phyloP scores from a whole-genome alignment of 2,329 filamentous ascomycete genomes.

The Tolypocladium sp. region DNA sequence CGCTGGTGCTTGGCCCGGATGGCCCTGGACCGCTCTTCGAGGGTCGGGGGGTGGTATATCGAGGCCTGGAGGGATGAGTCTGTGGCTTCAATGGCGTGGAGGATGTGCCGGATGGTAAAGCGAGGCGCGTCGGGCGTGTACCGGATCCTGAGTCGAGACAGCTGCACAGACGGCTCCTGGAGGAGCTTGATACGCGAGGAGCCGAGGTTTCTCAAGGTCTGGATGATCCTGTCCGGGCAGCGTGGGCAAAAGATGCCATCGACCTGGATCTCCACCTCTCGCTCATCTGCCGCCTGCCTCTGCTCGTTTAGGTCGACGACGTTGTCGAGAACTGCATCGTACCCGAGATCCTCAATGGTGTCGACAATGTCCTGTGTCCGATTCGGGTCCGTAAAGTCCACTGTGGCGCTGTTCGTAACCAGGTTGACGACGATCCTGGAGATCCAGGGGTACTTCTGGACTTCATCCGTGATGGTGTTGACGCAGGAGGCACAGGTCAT shows the following conservation, averaged over 20 bases:
- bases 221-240: constrained; percentile 52
- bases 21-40: constrained; percentile 70
- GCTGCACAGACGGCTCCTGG: constrained; percentile 43
- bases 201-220: constrained; percentile 43
- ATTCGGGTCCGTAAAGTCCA: constrained; percentile 39
- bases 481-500: constrained; percentile 68
- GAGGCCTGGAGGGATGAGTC: constrained; percentile 58
- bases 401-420: constrained; percentile 55
- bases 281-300: constrained; percentile 26
- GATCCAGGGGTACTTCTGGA: constrained; percentile 49
- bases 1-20: constrained; percentile 64
- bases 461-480: constrained; percentile 50
- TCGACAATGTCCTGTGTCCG: constrained; percentile 27
- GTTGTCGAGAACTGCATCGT: constrained; percentile 51
- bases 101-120: constrained; percentile 69
- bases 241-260: constrained; percentile 69
- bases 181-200: constrained; percentile 41
- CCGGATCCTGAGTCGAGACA: constrained; percentile 59
- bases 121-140: constrained; percentile 60
- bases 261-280: constrained; percentile 56
- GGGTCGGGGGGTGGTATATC: constrained; percentile 70
- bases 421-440: constrained; percentile 52
- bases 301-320: constrained; percentile 32
- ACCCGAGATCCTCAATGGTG: constrained; percentile 54
- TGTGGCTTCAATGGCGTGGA: constrained; percentile 54